phyloP scores from a whole-genome alignment of 306 rosid species.

The Vicia faba region DNA sequence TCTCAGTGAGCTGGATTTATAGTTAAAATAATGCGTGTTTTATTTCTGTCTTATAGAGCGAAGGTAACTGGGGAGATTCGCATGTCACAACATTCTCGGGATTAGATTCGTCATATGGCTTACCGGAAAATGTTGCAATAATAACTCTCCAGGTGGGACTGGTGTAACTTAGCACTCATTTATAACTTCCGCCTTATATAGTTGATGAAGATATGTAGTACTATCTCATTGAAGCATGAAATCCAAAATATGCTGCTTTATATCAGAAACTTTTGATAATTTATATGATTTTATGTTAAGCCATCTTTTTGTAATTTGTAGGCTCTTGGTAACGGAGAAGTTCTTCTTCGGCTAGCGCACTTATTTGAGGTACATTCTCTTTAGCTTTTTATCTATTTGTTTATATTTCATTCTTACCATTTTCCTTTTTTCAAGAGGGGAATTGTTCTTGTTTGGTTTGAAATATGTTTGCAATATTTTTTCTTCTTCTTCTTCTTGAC shows the following conservation, averaged over 20 bases:
- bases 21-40: conserved; percentile 22
- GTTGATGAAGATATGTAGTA: neutral
- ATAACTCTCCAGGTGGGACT: conserved; percentile 71
- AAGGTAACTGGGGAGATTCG: conserved; percentile 57
- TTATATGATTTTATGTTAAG: conserved; percentile 11
- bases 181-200: conserved; percentile 11
- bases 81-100: conserved; percentile 61
- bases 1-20: neutral
- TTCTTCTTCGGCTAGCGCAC: conserved; percentile 79
- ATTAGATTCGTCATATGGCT: conserved; percentile 57
- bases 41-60: conserved; percentile 51
- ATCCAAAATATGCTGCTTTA: neutral
- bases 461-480: neutral
- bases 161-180: neutral
- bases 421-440: neutral
- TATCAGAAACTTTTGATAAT: neutral
- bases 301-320: conserved; percentile 40
- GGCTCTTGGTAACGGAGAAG: conserved; percentile 66
- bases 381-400: conserved; percentile 8
- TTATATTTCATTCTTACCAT: conserved; percentile 2
- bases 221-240: neutral
- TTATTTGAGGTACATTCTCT: conserved; percentile 61
- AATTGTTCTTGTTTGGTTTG: conserved; percentile 4
- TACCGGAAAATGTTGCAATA: conserved; percentile 75
- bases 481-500: conserved; percentile 4